A percentile compares a stretch with the other conserved stretches of the same genome.
phyloP scores from a whole-genome alignment of 208 protist genomes.

The Endotrypanum monterogeii region DNA sequence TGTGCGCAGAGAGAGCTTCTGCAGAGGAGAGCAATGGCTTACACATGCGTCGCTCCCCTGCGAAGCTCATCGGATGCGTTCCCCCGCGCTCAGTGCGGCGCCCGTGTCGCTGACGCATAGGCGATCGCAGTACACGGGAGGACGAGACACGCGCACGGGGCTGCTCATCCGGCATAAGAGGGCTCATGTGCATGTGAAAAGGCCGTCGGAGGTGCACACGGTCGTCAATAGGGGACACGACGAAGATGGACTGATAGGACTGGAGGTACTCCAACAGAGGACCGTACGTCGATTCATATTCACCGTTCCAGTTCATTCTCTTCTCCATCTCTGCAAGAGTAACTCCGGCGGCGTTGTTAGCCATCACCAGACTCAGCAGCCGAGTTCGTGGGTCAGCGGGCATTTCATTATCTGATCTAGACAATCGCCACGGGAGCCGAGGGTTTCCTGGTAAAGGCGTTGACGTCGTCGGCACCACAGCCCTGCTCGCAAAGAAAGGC shows the following conservation, averaged over 20 bases:
- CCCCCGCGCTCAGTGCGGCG: not conserved
- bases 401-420: constrained; percentile 21
- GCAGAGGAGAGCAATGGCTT: constrained; percentile 31
- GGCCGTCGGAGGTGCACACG: constrained; percentile 55
- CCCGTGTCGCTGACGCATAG: constrained; percentile 11
- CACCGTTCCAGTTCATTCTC: constrained; percentile 44
- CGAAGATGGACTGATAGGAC: constrained; percentile 81
- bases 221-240: constrained; percentile 67
- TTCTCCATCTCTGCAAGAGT: constrained; percentile 48
- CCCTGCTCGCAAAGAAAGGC: not conserved
- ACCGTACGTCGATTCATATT: constrained; percentile 52
- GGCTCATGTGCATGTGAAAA: constrained; percentile 23
- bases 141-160: constrained; percentile 2
- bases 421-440: constrained; percentile 1
- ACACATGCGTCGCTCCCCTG: constrained; percentile 15
- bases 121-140: constrained; percentile 1
- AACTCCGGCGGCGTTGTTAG: constrained; percentile 48
- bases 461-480: not conserved
- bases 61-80: constrained; percentile 7
- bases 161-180: not conserved
- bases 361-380: constrained; percentile 62
- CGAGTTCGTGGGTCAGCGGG: constrained; percentile 52
- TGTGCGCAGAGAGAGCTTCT: constrained; percentile 44
- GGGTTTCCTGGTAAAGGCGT: not conserved
- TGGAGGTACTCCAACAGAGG: constrained; percentile 65